phyloP scores from a whole-genome alignment of 1,139 yeast species.

The Kodamaea alishanica region DNA sequence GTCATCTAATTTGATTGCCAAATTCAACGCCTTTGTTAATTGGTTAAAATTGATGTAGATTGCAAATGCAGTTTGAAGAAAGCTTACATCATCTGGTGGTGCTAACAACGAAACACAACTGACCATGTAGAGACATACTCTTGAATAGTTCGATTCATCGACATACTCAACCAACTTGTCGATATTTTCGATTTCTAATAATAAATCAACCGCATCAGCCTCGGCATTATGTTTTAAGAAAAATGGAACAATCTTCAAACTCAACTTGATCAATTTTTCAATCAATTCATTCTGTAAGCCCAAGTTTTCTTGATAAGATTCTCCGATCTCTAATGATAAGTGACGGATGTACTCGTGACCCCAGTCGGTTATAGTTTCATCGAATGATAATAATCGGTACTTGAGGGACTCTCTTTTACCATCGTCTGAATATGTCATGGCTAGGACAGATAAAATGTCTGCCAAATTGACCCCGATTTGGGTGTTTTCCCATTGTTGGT shows the following conservation, averaged over 20 bases:
- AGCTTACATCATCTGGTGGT: slow-evolving; percentile 88
- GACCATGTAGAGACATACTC: slow-evolving; percentile 92
- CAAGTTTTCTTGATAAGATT: slow-evolving; percentile 65
- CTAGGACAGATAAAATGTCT: slow-evolving; percentile 86
- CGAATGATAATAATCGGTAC: slow-evolving; percentile 68
- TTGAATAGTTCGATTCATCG: slow-evolving; percentile 76
- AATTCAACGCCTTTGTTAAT: slow-evolving; percentile 82
- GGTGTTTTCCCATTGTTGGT: slow-evolving; percentile 57
- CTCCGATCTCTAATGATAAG: slow-evolving; percentile 91
- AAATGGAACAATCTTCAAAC: slow-evolving; percentile 80
- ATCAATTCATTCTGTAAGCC: slow-evolving; percentile 50
- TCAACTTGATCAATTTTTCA: slow-evolving; percentile 55
- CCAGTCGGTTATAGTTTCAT: slow-evolving; percentile 76
- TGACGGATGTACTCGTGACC: slow-evolving; percentile 98
- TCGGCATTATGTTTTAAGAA: slow-evolving; percentile 95
- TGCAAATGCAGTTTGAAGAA: slow-evolving; percentile 85
- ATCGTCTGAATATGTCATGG: slow-evolving; percentile 90
- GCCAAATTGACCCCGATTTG: slow-evolving; percentile 43
- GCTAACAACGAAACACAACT: slow-evolving; percentile 94
- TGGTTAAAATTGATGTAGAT: slow-evolving; percentile 78
- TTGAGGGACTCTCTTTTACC: slow-evolving; percentile 78
- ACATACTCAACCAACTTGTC: slow-evolving; percentile 80
- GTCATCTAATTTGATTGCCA: slow-evolving; percentile 88
- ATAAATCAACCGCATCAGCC: slow-evolving; percentile 94
- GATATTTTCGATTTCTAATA: slow-evolving; percentile 83